phyloP scores from a whole-genome alignment of 257 asterid species.

The Ilex asprella region DNA sequence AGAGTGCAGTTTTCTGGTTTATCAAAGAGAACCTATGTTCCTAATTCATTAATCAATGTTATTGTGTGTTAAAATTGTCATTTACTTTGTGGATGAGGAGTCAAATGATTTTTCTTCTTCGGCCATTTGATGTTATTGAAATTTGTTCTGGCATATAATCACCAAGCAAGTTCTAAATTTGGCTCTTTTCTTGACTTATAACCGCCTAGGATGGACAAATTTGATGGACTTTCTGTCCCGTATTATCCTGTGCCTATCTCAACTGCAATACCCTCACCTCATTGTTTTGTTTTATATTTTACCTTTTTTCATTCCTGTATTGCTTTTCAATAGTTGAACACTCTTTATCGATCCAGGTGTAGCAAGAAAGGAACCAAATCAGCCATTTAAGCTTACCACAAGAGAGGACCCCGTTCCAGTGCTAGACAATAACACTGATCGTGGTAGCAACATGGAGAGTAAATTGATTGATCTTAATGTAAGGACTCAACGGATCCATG shows the following conservation, averaged over 20 bases:
- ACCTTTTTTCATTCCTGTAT: neutral
- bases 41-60: neutral
- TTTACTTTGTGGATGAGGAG: neutral
- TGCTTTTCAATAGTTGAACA: too few species aligned
- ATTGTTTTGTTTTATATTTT: slow-evolving; percentile 1
- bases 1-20: too few species aligned
- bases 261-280: slow-evolving; percentile 20
- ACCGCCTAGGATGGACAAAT: slow-evolving; percentile 21
- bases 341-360: slow-evolving; percentile 11
- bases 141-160: slow-evolving; percentile 54
- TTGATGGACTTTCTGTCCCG: slow-evolving; percentile 24
- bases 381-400: slow-evolving; percentile 8
- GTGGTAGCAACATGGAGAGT: slow-evolving; percentile 7
- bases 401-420: slow-evolving; percentile 15
- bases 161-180: slow-evolving; percentile 54
- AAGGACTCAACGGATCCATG: slow-evolving; percentile 26
- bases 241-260: slow-evolving; percentile 23
- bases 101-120: neutral
- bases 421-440: slow-evolving; percentile 8
- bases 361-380: slow-evolving; percentile 16
- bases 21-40: neutral
- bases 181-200: slow-evolving; percentile 29
- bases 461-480: slow-evolving; percentile 28
- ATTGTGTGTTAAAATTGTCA: too few species aligned
- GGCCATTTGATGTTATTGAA: neutral